Conservation (phyloP, 148 eudicot species). For the Spergularia marina region DNA sequence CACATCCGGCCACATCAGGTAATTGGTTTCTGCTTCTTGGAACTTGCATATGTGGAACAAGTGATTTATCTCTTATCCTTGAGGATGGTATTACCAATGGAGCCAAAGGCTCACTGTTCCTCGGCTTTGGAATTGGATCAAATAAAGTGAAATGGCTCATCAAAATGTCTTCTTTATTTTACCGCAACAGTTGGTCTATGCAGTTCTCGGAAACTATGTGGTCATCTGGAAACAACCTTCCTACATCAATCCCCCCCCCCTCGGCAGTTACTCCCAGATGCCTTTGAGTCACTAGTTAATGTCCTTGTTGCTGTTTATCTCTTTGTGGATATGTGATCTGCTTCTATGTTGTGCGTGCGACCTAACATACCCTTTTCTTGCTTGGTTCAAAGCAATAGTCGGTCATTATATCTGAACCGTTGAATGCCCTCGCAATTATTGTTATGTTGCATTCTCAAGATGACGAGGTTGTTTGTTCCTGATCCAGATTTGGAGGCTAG, state of each 20-base stretch:
- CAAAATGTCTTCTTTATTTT: no score
- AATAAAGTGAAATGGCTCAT: no score
- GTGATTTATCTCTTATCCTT: not conserved
- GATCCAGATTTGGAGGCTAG: conserved; percentile 55
- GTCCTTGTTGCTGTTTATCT: not conserved
- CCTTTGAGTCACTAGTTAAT: no score
- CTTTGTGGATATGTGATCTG: not conserved
- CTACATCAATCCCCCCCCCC: no score
- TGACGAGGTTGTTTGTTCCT: conserved; percentile 5
- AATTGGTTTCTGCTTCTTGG: conserved; percentile 21
- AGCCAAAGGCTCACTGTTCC: no score
- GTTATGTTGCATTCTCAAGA: not conserved
- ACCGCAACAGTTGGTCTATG: no score
- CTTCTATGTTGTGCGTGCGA: not conserved
- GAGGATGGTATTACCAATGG: no score
- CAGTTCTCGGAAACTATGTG: no score
- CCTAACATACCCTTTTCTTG: not conserved
- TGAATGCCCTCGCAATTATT: not conserved
- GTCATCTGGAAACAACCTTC: no score
- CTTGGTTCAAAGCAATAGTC: not conserved
- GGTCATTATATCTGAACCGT: not conserved
- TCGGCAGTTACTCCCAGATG: no score
- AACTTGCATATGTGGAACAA: not conserved
- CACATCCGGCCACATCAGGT: conserved; percentile 49
- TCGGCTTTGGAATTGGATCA: no score